A percentile compares a stretch with the other conserved stretches of the same genome.
phyloP scores from a whole-genome alignment of 164 flowering plant species.

The Kalanchoe fedtschenkoi region DNA sequence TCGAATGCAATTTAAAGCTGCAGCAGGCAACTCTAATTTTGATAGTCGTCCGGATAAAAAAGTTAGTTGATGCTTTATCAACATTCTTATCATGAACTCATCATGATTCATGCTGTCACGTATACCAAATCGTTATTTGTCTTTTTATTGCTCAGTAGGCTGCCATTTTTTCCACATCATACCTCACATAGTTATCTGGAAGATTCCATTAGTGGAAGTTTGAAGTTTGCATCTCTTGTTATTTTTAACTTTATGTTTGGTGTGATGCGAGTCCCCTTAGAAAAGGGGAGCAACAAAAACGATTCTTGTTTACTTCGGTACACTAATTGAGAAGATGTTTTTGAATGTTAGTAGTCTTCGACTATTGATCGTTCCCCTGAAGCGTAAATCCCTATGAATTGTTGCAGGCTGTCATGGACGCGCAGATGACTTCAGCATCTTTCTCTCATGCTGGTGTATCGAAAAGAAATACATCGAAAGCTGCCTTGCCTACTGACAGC shows the following conservation, averaged over 20 bases:
- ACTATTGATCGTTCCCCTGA: not conserved
- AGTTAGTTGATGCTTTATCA: conserved; percentile 28
- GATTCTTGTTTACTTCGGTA: too few species aligned
- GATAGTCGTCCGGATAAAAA: conserved; percentile 39
- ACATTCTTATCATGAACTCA: not conserved
- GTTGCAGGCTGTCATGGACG: conserved; percentile 27
- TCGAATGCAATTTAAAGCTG: conserved; percentile 55
- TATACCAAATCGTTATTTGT: too few species aligned
- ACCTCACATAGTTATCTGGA: too few species aligned
- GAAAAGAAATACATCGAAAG: conserved; percentile 39
- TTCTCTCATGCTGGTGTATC: conserved; percentile 40
- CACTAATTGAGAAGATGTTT: too few species aligned
- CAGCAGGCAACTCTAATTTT: conserved; percentile 29
- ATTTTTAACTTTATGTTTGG: too few species aligned
- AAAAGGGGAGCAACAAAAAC: too few species aligned
- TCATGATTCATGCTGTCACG: not conserved
- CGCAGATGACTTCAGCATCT: conserved; percentile 50
- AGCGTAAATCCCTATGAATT: not conserved
- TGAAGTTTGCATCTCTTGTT: too few species aligned
- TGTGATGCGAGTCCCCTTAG: too few species aligned
- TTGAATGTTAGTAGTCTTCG: too few species aligned
- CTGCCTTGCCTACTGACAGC: conserved; percentile 36
- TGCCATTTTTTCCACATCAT: too few species aligned
- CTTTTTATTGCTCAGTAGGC: too few species aligned
- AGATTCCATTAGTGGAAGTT: too few species aligned